These are phyloP conservation scores for Colletotrichum viniferum DNA, from an alignment of 2,329 filamentous ascomycete genomes.

Conservation along the genomic window DNA sequence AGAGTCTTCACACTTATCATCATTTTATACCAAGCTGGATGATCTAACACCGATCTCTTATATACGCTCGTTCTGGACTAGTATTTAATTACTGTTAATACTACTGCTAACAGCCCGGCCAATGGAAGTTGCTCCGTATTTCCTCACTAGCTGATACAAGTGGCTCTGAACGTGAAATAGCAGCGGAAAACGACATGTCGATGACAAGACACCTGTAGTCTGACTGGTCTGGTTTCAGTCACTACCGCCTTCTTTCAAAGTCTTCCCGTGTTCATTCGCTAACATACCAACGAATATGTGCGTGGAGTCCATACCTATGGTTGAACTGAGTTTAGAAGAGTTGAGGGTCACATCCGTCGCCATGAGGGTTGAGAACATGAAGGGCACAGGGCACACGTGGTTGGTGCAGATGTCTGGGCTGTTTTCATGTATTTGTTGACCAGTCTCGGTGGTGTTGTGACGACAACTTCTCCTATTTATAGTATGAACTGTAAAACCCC, in stretches of 20 bases:
- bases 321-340: background rate
- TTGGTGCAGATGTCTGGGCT: background rate
- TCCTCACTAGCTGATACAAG: no score
- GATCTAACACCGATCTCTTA: background rate
- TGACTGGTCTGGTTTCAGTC: accelerated
- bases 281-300: background rate
- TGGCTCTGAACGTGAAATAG: accelerated
- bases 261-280: background rate
- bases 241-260: background rate
- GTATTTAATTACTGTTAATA: background rate
- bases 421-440: background rate
- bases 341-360: background rate
- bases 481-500: background rate
- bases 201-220: background rate
- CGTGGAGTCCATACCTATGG: background rate
- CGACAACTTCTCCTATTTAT: background rate
- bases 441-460: background rate
- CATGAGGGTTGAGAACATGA: background rate
- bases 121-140: background rate
- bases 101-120: background rate
- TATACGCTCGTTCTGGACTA: background rate
- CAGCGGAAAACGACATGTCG: accelerated
- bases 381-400: background rate
- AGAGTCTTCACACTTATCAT: background rate
- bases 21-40: accelerated